Evolutionary conservation across 257 asterid genomes (phyloP), one percentile per base, ranked within the genome.

Genomic region (Solanum sejunctum): DNA sequence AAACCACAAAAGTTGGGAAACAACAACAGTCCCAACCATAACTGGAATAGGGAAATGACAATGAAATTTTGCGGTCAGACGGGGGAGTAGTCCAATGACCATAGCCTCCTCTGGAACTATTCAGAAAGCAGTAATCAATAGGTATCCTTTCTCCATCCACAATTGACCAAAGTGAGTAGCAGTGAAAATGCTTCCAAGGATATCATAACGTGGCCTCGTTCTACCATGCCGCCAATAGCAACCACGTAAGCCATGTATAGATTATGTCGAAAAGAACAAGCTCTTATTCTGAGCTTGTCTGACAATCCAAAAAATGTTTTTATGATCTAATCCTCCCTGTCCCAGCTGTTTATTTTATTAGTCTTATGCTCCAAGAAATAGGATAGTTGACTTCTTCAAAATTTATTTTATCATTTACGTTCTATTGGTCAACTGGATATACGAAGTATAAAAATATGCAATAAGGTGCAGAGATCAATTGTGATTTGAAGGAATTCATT

Each of bases 1-100:
- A 60, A 54, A 88, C 26, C 20, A 83, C 8, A 80, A 85, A 82
- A 56, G 89, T 75, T n/a, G 88, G 90, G 56, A 32, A 57, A 43
- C 81, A 28, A 85, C 71, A 73, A 84, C 84, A 3, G 84, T 83
- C 43, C 83, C 10, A 45, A 82, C 85, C 79, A 80, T 26, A 5
- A 63, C 4, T 9, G 64, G 51, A 64, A 32, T 17, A 23, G 51
- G 73, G 26, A 77, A 8, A 23, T 26, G 26, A 15, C 51, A 77
- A 51, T 51, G 63, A 51, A 15, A 1, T 51, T 26, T 52, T 51
- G 21, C 5, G 8, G 15, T 49, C 7, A 1, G 21, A 12, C 4
- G 15, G 36, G 43, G 4, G 12, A 75, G 21, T 75, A 75, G 10
- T 16, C 82, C 82, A 75, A 21, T 15, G 12, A 15, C 21, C 23